Percentiles rank a stretch among this genome's conserved stretches.
phyloP scores from a whole-genome alignment of 352 stramenopile genomes.

The Pythium apleroticum region DNA sequence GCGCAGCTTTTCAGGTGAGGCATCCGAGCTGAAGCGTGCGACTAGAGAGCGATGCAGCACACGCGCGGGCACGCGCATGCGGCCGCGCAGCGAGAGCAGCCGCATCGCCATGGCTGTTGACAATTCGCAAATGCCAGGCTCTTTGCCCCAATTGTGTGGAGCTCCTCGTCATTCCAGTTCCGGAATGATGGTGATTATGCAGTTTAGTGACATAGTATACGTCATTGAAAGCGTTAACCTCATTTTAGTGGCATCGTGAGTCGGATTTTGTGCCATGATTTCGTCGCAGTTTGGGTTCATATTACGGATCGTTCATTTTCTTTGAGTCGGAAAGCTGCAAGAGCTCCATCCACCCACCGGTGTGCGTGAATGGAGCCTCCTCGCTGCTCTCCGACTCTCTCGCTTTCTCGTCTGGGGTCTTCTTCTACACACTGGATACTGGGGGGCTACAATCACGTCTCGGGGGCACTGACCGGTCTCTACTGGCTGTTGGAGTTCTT shows the following conservation, averaged over 20 bases:
- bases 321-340: neutral
- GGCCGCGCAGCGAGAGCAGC: conserved; percentile 16
- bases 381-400: neutral
- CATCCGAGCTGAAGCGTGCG: conserved; percentile 15
- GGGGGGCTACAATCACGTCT: neutral
- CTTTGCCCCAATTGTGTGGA: neutral
- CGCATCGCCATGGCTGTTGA: conserved; percentile 21
- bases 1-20: conserved; percentile 32
- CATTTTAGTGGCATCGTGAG: neutral
- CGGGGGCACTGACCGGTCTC: neutral
- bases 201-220: neutral
- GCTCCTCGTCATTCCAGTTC: neutral
- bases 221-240: neutral
- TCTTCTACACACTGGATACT: conserved; percentile 1
- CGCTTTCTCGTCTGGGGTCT: neutral
- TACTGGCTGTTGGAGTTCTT: conserved; percentile 35
- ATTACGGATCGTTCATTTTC: neutral
- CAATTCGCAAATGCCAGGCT: too few species aligned
- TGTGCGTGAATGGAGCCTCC: neutral
- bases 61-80: conserved; percentile 4
- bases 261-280: conserved; percentile 3
- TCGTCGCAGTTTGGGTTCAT: neutral
- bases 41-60: conserved; percentile 16
- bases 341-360: neutral
- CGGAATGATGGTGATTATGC: conserved; percentile 25